Conservation (phyloP, 108 stramenopile species). For the Cylindrotheca fusiformis region DNA sequence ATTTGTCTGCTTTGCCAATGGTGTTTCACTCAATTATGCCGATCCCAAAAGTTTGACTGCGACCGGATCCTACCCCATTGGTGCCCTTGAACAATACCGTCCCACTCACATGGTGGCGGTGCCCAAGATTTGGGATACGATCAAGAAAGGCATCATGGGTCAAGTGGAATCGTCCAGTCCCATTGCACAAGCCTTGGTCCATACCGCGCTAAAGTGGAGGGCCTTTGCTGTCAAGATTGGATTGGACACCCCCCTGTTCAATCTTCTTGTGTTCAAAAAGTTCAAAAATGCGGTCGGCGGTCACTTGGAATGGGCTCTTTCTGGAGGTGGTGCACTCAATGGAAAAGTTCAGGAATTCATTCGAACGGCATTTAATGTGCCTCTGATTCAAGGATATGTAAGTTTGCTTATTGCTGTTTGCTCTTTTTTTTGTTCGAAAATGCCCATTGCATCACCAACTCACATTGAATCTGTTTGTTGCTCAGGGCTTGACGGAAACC, state of each 20-base stretch:
- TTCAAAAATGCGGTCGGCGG: constrained; percentile 12
- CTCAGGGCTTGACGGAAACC: constrained; percentile 86
- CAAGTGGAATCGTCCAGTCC: constrained; percentile 2
- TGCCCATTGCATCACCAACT: too few relatives aligned
- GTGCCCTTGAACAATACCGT: constrained; percentile 70
- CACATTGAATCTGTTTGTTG: too few relatives aligned
- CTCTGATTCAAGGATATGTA: constrained; percentile 29
- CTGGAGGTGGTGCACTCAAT: constrained; percentile 17
- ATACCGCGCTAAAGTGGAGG: neutral
- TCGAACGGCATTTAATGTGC: too few relatives aligned
- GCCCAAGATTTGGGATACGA: constrained; percentile 31
- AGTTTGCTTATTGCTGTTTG: too few relatives aligned
- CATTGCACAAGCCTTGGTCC: neutral
- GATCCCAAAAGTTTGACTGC: constrained; percentile 71
- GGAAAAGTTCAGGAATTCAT: constrained; percentile 19
- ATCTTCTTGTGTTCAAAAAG: neutral
- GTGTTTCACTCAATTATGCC: constrained; percentile 68
- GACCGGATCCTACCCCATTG: constrained; percentile 73
- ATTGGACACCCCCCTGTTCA: constrained; percentile 22
- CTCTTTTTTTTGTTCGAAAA: too few relatives aligned
- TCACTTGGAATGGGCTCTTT: neutral
- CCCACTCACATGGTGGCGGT: constrained; percentile 71
- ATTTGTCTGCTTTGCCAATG: constrained; percentile 46
- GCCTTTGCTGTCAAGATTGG: neutral
- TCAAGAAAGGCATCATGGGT: constrained; percentile 9